These are phyloP conservation scores for Penicillium sp. DNA, from an alignment of 2,329 filamentous ascomycete species.

Conservation along the genomic window DNA sequence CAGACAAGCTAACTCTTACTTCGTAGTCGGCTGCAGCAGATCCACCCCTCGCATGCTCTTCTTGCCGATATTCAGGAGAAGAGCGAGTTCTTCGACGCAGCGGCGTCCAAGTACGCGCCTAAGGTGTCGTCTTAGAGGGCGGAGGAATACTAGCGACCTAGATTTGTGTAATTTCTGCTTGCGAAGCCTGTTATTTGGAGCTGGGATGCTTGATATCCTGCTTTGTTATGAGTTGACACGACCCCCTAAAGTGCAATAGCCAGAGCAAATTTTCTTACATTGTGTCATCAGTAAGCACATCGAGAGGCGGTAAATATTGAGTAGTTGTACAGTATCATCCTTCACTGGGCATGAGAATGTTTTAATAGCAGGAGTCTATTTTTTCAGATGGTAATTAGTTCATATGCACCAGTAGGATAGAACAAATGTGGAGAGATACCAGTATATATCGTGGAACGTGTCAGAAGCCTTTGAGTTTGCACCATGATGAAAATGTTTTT, in stretches of 20 bases:
- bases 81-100: constrained; percentile 81
- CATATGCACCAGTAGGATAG: no score
- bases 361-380: no score
- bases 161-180: constrained; percentile 17
- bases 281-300: neutral
- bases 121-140: constrained; percentile 57
- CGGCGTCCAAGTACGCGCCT: constrained; percentile 79
- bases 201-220: constrained; percentile 18
- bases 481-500: no score
- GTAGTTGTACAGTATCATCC: no score
- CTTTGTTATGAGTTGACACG: constrained; percentile 26
- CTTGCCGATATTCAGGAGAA: constrained; percentile 77
- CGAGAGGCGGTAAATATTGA: no score
- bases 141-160: constrained; percentile 2
- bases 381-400: no score
- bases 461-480: no score
- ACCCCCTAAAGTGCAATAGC: constrained; percentile 17
- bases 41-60: constrained; percentile 66
- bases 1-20: constrained; percentile 18
- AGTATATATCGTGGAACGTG: no score
- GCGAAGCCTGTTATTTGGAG: constrained; percentile 20
- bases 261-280: constrained; percentile 7
- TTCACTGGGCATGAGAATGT: no score
- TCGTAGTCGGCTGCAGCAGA: constrained; percentile 44
- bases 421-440: no score